A percentile compares a stretch with the other conserved stretches of the same genome.
Evolutionary conservation across 345 rosid species (phyloP).

Genomic region (Cardamine occulta): DNA sequence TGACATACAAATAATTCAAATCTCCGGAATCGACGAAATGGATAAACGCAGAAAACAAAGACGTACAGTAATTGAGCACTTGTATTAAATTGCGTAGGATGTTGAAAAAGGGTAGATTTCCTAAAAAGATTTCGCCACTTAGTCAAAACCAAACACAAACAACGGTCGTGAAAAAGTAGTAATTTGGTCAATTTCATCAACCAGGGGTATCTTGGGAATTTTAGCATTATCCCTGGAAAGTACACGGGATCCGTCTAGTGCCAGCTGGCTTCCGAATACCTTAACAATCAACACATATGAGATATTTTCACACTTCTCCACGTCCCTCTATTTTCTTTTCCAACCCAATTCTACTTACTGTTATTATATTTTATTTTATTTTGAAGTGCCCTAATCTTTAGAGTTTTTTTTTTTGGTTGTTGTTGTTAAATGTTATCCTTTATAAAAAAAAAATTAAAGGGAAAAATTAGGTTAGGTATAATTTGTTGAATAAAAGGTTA

Average conservation of each 20-base stretch:
- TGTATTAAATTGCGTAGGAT: neutral
- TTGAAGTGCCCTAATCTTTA: neutral
- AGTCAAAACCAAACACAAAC: slow-evolving; percentile 37
- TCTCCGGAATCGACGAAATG: neutral
- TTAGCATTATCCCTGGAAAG: neutral
- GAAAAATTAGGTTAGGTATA: slow-evolving; percentile 7
- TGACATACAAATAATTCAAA: neutral
- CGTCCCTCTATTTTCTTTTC: neutral
- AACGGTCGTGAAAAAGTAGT: slow-evolving; percentile 25
- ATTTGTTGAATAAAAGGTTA: slow-evolving; percentile 15
- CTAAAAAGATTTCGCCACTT: neutral
- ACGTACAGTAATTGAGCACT: neutral
- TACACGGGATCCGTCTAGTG: slow-evolving; percentile 18
- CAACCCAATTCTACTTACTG: neutral
- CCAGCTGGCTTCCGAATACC: slow-evolving; percentile 33
- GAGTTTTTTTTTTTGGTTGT: neutral
- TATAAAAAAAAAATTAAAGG: neutral
- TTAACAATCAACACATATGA: slow-evolving; percentile 11
- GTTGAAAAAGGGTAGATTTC: slow-evolving; percentile 8
- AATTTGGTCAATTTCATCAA: slow-evolving; percentile 30
- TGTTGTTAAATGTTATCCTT: neutral
- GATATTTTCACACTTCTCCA: slow-evolving; percentile 30
- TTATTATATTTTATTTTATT: neutral
- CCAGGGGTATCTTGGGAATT: slow-evolving; percentile 22
- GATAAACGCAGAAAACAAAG: neutral